Evolutionary conservation across 75 land plant species (phyloP), one percentile per base, ranked within the genome.

Genomic region (Picea sitchensis): DNA sequence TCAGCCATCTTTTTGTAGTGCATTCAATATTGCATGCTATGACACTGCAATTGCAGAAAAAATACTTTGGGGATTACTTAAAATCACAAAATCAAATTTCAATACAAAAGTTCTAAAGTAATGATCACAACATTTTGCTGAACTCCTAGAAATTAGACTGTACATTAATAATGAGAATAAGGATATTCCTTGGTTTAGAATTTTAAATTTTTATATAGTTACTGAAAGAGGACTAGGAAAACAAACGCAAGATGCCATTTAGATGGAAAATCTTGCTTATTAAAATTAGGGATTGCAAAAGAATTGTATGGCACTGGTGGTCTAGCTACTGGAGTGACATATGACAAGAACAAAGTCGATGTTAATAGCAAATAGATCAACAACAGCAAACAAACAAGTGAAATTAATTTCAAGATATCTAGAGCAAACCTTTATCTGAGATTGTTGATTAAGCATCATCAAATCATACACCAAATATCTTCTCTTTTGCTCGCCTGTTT

Each of bases 381-480:
- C 56, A 51, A 51, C 56, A 51, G 56, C 11, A 47, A 51, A 9
- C 56, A 51, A 51, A 51, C 56, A 51, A 51, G 56, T 51, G 2
- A 11, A 51, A 51, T 59, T 20, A 26, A 51, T 57, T 54, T 57
- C 11, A 23, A 57, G 59, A 54, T 18, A 76, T 20, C 72, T 41
- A 65, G 62, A 56, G 21, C 83, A 56, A 65, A 91, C 95, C 98
- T 95, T 92, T 21, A 85, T 81, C 65, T 92, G 79, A 51, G 99
- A 82, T 18, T 81, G 64, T 3, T 68, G 58, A 80, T 94, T 94
- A 36, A 92, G 79, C 78, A 92, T 91, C 87, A 96, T 91, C 75
- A 96, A 59, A 80, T 96, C 99, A 90, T 96, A 96, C 14, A 95
- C 91, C 60, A 96, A 85, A 64, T 96, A 96, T 87, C 99, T 85